Evolutionary conservation across 345 rosid genomes (phyloP), one percentile per base, ranked within the genome.

Genomic region (Arabidopsis thaliana): DNA sequence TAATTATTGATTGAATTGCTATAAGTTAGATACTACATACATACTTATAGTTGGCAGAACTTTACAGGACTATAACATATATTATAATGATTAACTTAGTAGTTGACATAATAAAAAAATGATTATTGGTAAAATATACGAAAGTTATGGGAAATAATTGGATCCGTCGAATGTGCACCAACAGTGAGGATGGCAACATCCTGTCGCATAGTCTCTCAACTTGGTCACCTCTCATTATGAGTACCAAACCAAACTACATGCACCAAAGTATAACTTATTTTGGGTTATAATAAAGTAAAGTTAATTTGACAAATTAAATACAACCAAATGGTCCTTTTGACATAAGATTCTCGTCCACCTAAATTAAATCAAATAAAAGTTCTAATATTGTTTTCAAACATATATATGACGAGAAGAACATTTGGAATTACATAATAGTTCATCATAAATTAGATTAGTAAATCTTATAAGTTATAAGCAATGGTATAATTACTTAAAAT

Each of bases 171-270:
- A 49, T 32, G 69, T 60, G 79, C 74, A 68, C 4, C 16, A 59
- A 58, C 36, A 75, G 74, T 75, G 60, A 55, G 28, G 51, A 67
- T 71, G 79, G 55, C 69, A 71, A 60, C 65, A 66, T 75, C 60
- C 66, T 38, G 65, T 32, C 37, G 42, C 28, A 11, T 10, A 58
- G 37, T 25, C 2, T 4, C 57, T 20, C 57, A 38, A 55, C 63
- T 64, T 63, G 53, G 20, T 32, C 70, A 50, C 51, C 34, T 50
- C 62, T 60, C 55, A 56, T 42, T 40, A 41, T 68, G 33, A 69
- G n/a, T 28, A 6, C 30, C 40, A 24, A 40, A 13, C 40, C 13
- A 53, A 45, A 59, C 16, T 12, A 28, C 4, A 16, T 16, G 20
- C 20, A 40, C 23, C 32, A 16, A 20, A 11, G 36, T 44, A 10